These are phyloP conservation scores for Bacidia rubella DNA, from an alignment of 495 filamentous ascomycete species.

Conservation along the genomic window DNA sequence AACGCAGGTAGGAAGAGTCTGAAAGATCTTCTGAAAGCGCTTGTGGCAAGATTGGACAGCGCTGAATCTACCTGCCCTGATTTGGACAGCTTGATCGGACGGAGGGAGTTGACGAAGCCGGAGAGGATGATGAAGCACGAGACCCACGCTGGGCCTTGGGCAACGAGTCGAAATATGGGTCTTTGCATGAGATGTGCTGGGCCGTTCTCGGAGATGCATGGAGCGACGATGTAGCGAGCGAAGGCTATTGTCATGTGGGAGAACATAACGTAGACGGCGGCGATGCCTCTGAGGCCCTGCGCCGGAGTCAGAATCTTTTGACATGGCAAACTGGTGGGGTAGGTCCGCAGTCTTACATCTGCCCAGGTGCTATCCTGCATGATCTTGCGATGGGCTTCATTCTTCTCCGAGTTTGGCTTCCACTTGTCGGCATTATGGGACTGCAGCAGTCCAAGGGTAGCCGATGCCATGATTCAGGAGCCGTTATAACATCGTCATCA, in stretches of 20 bases:
- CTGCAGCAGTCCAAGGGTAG: conserved; percentile 13
- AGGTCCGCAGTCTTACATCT: conserved; percentile 8
- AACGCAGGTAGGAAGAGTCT: conserved; percentile 19
- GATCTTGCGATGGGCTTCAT: conserved; percentile 8
- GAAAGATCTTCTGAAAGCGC: conserved; percentile 19
- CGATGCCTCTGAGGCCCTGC: conserved; percentile 42
- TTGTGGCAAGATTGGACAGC: conserved; percentile 19
- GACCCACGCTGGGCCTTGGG: conserved; percentile 42
- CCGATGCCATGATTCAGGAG: neutral
- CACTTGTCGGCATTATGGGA: conserved; percentile 9
- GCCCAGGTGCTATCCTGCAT: conserved; percentile 16
- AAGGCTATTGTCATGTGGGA: conserved; percentile 42
- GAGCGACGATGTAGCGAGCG: conserved; percentile 36
- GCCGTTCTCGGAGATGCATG: conserved; percentile 25
- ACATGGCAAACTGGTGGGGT: neutral
- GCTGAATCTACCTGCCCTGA: conserved; percentile 15
- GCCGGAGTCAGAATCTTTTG: neutral
- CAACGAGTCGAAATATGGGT: conserved; percentile 40
- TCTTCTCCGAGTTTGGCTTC: conserved; percentile 10
- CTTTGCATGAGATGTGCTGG: conserved; percentile 33
- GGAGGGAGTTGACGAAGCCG: conserved; percentile 20
- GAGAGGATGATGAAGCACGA: conserved; percentile 33
- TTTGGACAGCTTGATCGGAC: conserved; percentile 17
- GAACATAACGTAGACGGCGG: conserved; percentile 39
- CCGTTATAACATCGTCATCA: neutral